phyloP scores from a whole-genome alignment of 768 basidiomycete species.

The Podaxis sp. region DNA sequence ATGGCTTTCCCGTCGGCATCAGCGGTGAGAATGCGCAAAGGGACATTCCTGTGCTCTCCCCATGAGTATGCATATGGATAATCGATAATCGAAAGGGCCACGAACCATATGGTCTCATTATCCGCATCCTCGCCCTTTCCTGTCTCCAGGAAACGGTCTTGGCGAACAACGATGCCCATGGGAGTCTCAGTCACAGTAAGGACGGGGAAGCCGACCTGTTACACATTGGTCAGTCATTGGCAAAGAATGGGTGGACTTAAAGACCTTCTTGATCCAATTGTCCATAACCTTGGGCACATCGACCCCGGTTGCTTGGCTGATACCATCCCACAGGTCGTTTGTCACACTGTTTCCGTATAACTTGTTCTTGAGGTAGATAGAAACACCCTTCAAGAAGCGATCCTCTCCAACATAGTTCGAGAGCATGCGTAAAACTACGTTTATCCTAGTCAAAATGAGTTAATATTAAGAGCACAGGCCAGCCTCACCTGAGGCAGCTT shows the following conservation, averaged over 20 bases:
- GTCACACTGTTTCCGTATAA: slow-evolving; percentile 84
- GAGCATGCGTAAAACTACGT: slow-evolving; percentile 87
- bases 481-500: slow-evolving; percentile 65
- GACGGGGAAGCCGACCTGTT: slow-evolving; percentile 77
- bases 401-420: slow-evolving; percentile 86
- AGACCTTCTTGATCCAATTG: slow-evolving; percentile 83
- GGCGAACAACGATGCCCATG: slow-evolving; percentile 71
- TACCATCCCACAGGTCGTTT: slow-evolving; percentile 84
- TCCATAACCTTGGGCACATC: slow-evolving; percentile 83
- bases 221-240: background rate
- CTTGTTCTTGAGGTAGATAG: slow-evolving; percentile 86
- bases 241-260: background rate
- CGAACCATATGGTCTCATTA: slow-evolving; percentile 83
- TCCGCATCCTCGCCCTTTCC: slow-evolving; percentile 77
- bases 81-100: background rate
- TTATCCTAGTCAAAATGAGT: background rate
- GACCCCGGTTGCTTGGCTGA: slow-evolving; percentile 65
- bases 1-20: slow-evolving; percentile 49
- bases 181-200: slow-evolving; percentile 76
- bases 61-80: background rate
- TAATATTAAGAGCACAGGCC: background rate
- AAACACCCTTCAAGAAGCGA: slow-evolving; percentile 81
- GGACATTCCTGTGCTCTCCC: slow-evolving; percentile 59
- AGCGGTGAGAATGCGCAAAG: slow-evolving; percentile 68
- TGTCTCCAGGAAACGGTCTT: slow-evolving; percentile 89